Evolutionary conservation across 208 protist species (phyloP), one percentile per base, ranked within the genome.

Genomic region (Leishmania guyanensis): DNA sequence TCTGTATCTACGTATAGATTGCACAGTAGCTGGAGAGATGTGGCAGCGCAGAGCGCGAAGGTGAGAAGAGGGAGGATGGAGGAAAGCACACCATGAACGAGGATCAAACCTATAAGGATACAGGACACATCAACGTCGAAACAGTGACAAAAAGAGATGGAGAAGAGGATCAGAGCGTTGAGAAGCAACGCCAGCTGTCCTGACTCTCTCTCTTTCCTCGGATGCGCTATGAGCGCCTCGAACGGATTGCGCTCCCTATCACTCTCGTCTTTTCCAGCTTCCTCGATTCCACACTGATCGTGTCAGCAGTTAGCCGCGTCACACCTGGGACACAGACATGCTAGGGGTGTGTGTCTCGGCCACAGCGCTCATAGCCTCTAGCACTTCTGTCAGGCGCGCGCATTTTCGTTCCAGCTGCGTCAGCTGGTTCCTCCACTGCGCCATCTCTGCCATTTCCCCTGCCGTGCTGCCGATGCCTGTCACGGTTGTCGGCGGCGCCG

Each of bases 301-400:
- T 20, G 4, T 46, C 71, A 33, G 14, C 33, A 16, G 71, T 1
- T 8, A 5, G 43, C 22, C n/a, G 3, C 71, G 6, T 80, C 46
- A 90, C 33, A 73, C 6, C 56, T 85, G 82, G 20, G 89, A 92
- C 10, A 84, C 66, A 8, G 90, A 81, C 81, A 91, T 89, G 84
- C 90, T 93, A 2, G 90, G 90, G 20, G 90, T 83, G 53, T 91
- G 88, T 39, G 88, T 91, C 54, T 71, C 81, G 12, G 86, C 84
- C 46, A 80, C 69, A 69, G 81, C 90, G 26, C 84, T 82, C n/a
- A 93, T 69, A 26, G 75, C 65, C 36, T 93, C 88, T 29, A 93
- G 82, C 64, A 88, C 51, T 58, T 83, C 86, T 36, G 83, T 50
- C 39, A 93, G 79, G 17, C 79, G 83, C 53, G 70, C 56, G 54